phyloP scores from a whole-genome alignment of 1,284 basidiomycete genomes.

The Papiliotrema laurentii region DNA sequence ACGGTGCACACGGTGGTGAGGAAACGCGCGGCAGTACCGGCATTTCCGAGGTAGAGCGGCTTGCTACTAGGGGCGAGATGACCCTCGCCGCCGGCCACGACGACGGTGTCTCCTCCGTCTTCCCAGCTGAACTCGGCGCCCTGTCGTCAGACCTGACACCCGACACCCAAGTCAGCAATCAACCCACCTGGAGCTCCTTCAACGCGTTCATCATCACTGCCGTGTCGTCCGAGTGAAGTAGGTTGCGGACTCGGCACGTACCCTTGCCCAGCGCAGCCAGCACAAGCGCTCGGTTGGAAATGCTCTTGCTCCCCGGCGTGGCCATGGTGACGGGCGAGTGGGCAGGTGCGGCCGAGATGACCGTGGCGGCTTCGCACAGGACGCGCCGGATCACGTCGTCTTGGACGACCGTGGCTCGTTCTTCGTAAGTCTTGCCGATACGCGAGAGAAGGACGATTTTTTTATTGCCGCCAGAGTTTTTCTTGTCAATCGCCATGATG shows the following conservation, averaged over 20 bases:
- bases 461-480: slow-evolving; percentile 83
- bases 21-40: slow-evolving; percentile 97
- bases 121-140: slow-evolving; percentile 89
- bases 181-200: slow-evolving; percentile 70
- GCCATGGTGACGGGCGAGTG: slow-evolving; percentile 74
- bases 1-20: slow-evolving; percentile 92
- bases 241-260: slow-evolving; percentile 80
- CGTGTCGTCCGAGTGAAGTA: slow-evolving; percentile 96
- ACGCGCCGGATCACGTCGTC: slow-evolving; percentile 77
- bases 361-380: slow-evolving; percentile 68
- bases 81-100: slow-evolving; percentile 84
- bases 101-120: slow-evolving; percentile 86
- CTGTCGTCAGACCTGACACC: slow-evolving; percentile 44
- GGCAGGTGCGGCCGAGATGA: slow-evolving; percentile 63
- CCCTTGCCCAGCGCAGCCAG: slow-evolving; percentile 88
- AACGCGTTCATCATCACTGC: slow-evolving; percentile 98
- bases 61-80: slow-evolving; percentile 68
- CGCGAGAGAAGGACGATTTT: slow-evolving; percentile 87
- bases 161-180: neutral
- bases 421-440: slow-evolving; percentile 90
- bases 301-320: slow-evolving; percentile 93
- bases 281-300: slow-evolving; percentile 92
- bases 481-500: slow-evolving; percentile 93
- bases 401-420: slow-evolving; percentile 78
- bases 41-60: slow-evolving; percentile 93